Conservation (phyloP, 495 filamentous ascomycete genomes). For the Cudoniella acicularis region DNA sequence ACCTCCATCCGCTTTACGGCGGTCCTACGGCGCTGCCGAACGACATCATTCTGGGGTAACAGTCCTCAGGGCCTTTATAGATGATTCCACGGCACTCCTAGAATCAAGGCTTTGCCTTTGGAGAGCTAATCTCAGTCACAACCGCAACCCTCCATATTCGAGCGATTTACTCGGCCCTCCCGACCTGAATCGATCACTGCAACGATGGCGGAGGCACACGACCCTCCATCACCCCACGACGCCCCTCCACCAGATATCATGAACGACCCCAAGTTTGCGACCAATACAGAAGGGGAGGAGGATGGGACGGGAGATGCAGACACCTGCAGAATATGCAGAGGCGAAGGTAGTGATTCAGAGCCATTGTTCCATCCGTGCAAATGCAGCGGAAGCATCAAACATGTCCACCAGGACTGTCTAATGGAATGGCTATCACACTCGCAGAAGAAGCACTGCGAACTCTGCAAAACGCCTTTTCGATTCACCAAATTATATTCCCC, state of each 20-base stretch:
- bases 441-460: constrained; percentile 98
- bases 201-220: constrained; percentile 4
- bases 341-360: constrained; percentile 79
- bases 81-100: constrained; percentile 18
- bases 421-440: constrained; percentile 98
- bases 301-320: constrained; percentile 52
- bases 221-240: background rate
- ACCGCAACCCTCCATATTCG: too few relatives aligned
- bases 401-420: constrained; percentile 94
- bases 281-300: constrained; percentile 24
- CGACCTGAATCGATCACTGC: background rate
- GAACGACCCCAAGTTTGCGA: constrained; percentile 59
- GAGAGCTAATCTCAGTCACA: too few relatives aligned
- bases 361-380: constrained; percentile 97
- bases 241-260: constrained; percentile 49
- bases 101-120: constrained; percentile 22
- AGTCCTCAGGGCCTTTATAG: background rate
- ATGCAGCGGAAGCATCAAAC: constrained; percentile 97
- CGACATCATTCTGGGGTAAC: background rate
- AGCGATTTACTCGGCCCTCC: too few relatives aligned
- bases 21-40: background rate
- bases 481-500: constrained; percentile 97
- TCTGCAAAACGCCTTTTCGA: constrained; percentile 96
- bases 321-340: constrained; percentile 92
- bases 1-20: background rate